Percentiles rank a stretch among this genome's conserved stretches.
phyloP scores from a whole-genome alignment of 495 filamentous ascomycete genomes.

The Hypoxylon crocopeplum region DNA sequence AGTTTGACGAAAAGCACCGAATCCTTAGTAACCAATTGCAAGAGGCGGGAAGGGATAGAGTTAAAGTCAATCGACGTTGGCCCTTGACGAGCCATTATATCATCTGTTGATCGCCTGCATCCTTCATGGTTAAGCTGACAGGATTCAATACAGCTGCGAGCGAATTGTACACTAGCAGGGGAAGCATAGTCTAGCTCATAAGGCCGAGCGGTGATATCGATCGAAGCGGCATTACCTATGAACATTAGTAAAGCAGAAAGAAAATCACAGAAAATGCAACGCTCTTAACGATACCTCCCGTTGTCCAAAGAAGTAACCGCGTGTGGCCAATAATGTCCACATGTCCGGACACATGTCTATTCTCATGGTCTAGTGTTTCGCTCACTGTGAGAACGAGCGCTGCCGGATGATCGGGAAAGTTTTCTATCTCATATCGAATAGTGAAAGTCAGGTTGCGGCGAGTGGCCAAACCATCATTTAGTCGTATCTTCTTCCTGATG shows the following conservation, averaged over 20 bases:
- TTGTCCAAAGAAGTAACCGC: neutral
- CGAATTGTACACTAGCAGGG: slow-evolving; percentile 10
- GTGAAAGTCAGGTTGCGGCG: neutral
- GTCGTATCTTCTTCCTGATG: neutral
- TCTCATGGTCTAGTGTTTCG: neutral
- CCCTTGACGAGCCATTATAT: neutral
- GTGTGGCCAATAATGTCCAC: too few species aligned
- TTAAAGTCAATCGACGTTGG: slow-evolving; percentile 1
- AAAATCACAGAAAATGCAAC: neutral
- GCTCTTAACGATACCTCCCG: neutral
- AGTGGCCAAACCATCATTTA: neutral
- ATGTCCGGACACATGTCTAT: neutral
- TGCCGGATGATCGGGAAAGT: neutral
- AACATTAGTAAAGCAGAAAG: neutral
- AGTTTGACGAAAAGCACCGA: slow-evolving; percentile 8
- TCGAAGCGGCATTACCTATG: slow-evolving; percentile 11
- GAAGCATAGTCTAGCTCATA: slow-evolving; percentile 26
- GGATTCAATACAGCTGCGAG: slow-evolving; percentile 4
- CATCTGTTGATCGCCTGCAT: slow-evolving; percentile 2
- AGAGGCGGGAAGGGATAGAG: slow-evolving; percentile 6
- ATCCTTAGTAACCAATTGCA: neutral
- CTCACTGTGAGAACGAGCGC: neutral
- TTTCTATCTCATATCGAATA: neutral
- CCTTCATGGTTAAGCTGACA: slow-evolving; percentile 11
- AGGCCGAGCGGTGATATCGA: slow-evolving; percentile 22